Percentiles rank a stretch among this genome's conserved stretches.
Evolutionary conservation across 75 land plant species (phyloP).

Genomic region (Larix kaempferi): DNA sequence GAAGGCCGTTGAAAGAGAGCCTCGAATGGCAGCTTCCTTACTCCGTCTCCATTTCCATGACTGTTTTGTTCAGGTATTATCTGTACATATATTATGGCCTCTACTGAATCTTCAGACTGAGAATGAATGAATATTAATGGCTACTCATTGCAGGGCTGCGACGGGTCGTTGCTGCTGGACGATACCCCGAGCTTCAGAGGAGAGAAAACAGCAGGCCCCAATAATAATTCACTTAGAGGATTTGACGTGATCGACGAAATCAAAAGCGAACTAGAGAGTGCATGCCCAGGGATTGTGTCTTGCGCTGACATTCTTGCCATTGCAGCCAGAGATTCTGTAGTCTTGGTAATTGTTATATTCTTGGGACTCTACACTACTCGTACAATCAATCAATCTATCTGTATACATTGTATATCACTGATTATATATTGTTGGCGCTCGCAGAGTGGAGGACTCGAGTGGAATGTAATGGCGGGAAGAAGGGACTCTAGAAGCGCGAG

Average conservation of each 20-base stretch:
- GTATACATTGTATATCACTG: no score
- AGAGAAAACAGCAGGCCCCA: constrained; percentile 16
- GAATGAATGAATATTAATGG: no score
- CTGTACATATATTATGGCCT: no score
- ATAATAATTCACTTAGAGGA: constrained; percentile 10
- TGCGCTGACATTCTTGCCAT: constrained; percentile 24
- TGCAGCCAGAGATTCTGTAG: constrained; percentile 15
- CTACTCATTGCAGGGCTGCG: constrained; percentile 12
- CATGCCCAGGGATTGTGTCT: constrained; percentile 14
- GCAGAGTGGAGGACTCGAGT: constrained; percentile 28
- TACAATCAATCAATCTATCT: no score
- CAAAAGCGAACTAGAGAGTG: constrained; percentile 14
- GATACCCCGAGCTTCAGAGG: neutral
- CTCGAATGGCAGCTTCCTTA: constrained; percentile 18
- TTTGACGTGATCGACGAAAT: constrained; percentile 19
- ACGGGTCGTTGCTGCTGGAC: constrained; percentile 17
- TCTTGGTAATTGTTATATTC: neutral
- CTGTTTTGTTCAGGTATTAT: constrained; percentile 27
- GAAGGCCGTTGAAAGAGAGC: constrained; percentile 11
- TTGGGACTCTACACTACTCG: no score
- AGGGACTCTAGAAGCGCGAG: constrained; percentile 34
- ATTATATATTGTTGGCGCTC: no score
- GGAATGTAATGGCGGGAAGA: constrained; percentile 32
- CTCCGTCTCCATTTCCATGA: constrained; percentile 29
- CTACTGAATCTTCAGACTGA: no score